Conservation (phyloP, 2,329 filamentous ascomycete species). For the Rhynchosporium secalis region DNA sequence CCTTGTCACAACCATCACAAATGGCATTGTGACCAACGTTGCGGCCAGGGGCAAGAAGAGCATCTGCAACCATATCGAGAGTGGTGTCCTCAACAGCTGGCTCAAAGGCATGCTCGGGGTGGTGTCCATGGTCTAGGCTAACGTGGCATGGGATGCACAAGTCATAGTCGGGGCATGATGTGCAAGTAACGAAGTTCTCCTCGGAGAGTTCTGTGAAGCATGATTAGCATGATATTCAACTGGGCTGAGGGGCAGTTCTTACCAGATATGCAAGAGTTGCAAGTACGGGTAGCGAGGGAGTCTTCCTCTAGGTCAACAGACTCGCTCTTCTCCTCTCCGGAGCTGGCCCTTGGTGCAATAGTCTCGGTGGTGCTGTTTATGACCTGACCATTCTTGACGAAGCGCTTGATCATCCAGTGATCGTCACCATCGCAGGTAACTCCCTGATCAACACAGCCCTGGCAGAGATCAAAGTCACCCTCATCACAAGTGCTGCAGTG, state of each 20-base stretch:
- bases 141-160: conserved; percentile 83
- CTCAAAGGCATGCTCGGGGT: conserved; percentile 80
- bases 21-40: conserved; percentile 82
- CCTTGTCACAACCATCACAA: conserved; percentile 85
- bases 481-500: conserved; percentile 93
- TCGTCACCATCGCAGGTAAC: conserved; percentile 73
- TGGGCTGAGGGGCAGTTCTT: conserved; percentile 32
- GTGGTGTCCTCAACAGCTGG: conserved; percentile 64
- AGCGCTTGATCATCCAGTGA: conserved; percentile 95
- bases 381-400: conserved; percentile 74
- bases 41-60: conserved; percentile 75
- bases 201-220: conserved; percentile 57
- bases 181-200: conserved; percentile 81
- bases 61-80: conserved; percentile 61
- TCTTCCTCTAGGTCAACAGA: conserved; percentile 27
- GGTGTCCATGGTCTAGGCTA: conserved; percentile 79
- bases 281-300: conserved; percentile 45
- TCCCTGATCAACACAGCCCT: conserved; percentile 72
- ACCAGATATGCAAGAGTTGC: conserved; percentile 67
- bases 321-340: conserved; percentile 18
- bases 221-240: conserved; percentile 35
- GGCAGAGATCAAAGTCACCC: conserved; percentile 93
- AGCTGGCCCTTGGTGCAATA: conserved; percentile 57
- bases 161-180: conserved; percentile 84
- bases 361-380: conserved; percentile 84